Base-by-base conservation (phyloP, 768 basidiomycete genomes). In the Collybia mongolica region DNA sequence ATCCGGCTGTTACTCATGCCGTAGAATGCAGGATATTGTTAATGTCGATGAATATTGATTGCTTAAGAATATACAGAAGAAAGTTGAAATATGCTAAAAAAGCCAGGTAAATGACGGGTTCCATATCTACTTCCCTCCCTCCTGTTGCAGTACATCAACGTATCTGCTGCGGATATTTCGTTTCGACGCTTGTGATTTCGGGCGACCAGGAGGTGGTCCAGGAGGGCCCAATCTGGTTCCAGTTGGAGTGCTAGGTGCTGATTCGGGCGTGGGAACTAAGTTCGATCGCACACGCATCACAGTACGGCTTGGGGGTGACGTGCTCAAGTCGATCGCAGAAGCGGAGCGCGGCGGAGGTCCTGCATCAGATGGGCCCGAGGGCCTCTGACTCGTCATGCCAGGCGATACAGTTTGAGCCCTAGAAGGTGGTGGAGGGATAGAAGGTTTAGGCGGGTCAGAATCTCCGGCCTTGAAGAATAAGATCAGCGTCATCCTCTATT, bases 381-480 rank as follows among this genome's bases (percentile, higher is more conserved):
- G 70, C 60, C 62, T 69, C 58, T 60, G 59, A 32, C 70, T 66
- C 20, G 75, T 70, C 56, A 78, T 75, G 7, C 80, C 80, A 6
- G 94, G 94, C 5, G 94, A 93, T 3, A 90, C 82, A 0, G 93
- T 93, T 63, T 92, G 92, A 4, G 92, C 82, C 46, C 94, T 77
- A 15, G 88, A 82, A 2, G 93, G 94, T 14, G 94, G 84, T 0
- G 85, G 80, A 8, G 87, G 74, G 9, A 73, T 65, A 2, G 81
- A 63, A 32, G 82, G 66, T 57, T 84, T 79, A 9, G 78, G 62
- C n/a, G 72, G 59, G 53, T 81, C 83, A 48, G 82, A 81, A 14
- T 69, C 63, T 35, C 81, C 82, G 53, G 69, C 79, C 90, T 92
- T 18, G 44, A 55, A 17, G n/a, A 43, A 14, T 17, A 23, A 32